These are phyloP conservation scores for Boletus reticulatus DNA, from an alignment of 768 basidiomycete genomes.

Conservation along the genomic window DNA sequence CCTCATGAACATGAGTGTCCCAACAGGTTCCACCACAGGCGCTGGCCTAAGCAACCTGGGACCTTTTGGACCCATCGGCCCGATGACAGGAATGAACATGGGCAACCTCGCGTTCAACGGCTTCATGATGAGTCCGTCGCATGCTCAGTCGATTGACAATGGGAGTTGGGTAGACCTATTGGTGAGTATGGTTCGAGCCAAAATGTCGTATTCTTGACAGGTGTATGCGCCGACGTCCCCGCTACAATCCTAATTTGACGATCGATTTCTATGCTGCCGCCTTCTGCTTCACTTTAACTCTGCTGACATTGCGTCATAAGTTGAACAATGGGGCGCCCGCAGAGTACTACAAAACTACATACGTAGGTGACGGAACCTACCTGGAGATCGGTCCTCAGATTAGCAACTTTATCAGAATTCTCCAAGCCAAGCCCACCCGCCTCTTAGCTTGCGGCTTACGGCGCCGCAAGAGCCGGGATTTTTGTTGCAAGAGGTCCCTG, in stretches of 20 bases:
- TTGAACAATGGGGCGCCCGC: constrained; percentile 51
- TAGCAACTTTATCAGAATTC: constrained; percentile 47
- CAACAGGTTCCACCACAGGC: constrained; percentile 9
- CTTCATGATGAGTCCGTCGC: constrained; percentile 22
- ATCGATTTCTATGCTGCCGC: too few relatives aligned
- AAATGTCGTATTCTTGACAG: neutral
- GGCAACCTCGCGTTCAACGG: constrained; percentile 25
- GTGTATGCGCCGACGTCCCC: neutral
- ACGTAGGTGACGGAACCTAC: constrained; percentile 44
- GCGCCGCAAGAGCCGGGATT: constrained; percentile 78
- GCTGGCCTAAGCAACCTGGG: constrained; percentile 23
- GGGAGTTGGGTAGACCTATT: constrained; percentile 32
- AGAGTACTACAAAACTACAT: constrained; percentile 65
- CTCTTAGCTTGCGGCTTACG: constrained; percentile 62
- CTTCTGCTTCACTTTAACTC: neutral
- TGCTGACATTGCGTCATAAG: constrained; percentile 35
- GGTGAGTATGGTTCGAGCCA: constrained; percentile 19
- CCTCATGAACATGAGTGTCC: constrained; percentile 23
- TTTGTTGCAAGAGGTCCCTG: constrained; percentile 64
- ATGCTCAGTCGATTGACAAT: constrained; percentile 15
- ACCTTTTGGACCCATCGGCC: constrained; percentile 23
- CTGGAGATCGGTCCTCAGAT: neutral
- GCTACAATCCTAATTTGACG: neutral
- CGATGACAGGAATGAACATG: constrained; percentile 19
- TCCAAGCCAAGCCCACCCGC: constrained; percentile 65